These are phyloP conservation scores for Bruguiera parviflora DNA, from an alignment of 345 rosid genomes.

Conservation along the genomic window DNA sequence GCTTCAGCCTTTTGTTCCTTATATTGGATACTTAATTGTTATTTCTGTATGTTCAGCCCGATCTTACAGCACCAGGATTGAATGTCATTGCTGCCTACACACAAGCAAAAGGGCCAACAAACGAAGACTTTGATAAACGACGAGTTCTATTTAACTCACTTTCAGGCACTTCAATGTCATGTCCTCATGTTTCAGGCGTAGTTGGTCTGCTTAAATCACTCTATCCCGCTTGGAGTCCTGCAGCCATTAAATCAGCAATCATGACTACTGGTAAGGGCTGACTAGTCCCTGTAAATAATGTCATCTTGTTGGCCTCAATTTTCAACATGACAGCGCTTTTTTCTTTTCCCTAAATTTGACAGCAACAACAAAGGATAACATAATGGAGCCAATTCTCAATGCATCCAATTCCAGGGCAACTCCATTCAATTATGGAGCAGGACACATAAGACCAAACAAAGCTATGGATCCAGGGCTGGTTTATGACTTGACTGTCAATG, in stretches of 20 bases:
- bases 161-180: constrained; percentile 36
- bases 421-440: constrained; percentile 28
- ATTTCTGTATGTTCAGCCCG: constrained; percentile 20
- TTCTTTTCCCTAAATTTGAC: not conserved
- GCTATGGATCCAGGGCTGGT: constrained; percentile 35
- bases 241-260: constrained; percentile 32
- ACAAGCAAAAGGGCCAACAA: constrained; percentile 26
- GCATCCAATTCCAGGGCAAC: constrained; percentile 11
- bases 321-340: not conserved
- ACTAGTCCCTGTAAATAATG: not conserved
- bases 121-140: constrained; percentile 23
- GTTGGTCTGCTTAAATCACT: constrained; percentile 28
- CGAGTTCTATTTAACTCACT: constrained; percentile 23
- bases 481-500: constrained; percentile 20
- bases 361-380: constrained; percentile 20
- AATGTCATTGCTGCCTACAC: constrained; percentile 28
- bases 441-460: constrained; percentile 23
- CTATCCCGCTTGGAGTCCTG: constrained; percentile 31
- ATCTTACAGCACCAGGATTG: constrained; percentile 33
- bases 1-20: constrained; percentile 1
- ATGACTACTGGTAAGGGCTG: constrained; percentile 30
- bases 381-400: constrained; percentile 17
- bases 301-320: not conserved
- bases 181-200: constrained; percentile 34
- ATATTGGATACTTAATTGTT: no score